Base-by-base conservation (phyloP, 2,329 filamentous ascomycete species). In the Xylariales sp. region DNA sequence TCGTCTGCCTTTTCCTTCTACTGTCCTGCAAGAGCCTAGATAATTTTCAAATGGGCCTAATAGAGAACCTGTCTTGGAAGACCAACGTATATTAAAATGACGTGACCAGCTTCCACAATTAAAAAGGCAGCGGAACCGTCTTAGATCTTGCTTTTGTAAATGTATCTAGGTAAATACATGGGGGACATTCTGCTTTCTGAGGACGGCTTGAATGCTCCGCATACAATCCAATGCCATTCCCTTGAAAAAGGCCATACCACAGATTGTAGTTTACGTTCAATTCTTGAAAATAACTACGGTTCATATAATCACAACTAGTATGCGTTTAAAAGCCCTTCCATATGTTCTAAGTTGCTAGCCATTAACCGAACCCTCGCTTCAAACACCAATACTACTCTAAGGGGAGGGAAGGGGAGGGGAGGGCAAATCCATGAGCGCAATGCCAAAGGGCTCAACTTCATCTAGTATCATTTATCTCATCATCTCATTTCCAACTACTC, bases 191-290 rank as follows among this genome's bases (percentile, higher is more conserved):
- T 34, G 12, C 49, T 30, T 52, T 54, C 12, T 36, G 18, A 23
- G 45, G 23, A 16, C 10, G 32, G 18, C 16, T 14, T 41, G 18
- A 48, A 61, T 48, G 6, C 39, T 34, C 36, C n/a, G 23, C 43
- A 53, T 54, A 61, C 54, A 39, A 48, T 32, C 30, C 23, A 56
- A 30, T 59, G 28, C 10, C 10, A 58, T 48, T 48, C 28, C 34
- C 39, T 43, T 28, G n/a, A 55, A 34, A 8, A 41, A n/a, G 8
- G 43, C 34, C 28, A 10, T 28, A 6, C 23, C 34, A 4, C 32
- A 14, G 2, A 28, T 36, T 43, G 9, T 34, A 5, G 41, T 53
- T 39, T 48, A 8, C 30, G 18, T 39, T 59, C 5, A 4, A 7
- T 18, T n/a, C 14, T n/a, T 1, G n/a, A 34, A 32, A 3, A 48